phyloP scores from a whole-genome alignment of 2,329 filamentous ascomycete species.

The Aspergillus tubingensis region DNA sequence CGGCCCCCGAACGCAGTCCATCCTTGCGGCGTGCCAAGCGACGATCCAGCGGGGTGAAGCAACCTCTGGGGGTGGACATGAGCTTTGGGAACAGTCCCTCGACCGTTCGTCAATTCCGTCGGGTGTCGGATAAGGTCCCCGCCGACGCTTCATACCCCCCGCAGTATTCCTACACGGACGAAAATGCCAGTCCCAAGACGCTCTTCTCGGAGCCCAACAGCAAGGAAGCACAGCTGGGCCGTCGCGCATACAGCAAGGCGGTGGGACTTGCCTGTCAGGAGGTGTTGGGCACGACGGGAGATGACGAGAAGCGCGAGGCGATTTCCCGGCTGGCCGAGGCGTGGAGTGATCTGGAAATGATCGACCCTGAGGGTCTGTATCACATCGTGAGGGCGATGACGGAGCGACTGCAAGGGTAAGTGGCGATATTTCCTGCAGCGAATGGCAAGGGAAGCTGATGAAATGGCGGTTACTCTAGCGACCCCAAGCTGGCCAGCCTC shows the following conservation, averaged over 20 bases:
- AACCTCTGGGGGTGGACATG: constrained; percentile 83
- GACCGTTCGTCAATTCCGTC: constrained; percentile 86
- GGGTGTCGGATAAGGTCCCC: constrained; percentile 71
- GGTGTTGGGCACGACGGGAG: constrained; percentile 75
- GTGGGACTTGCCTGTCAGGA: constrained; percentile 84
- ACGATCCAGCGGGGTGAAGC: constrained; percentile 59
- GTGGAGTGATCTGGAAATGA: constrained; percentile 77
- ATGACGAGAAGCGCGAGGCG: constrained; percentile 74
- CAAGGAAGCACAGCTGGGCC: constrained; percentile 82
- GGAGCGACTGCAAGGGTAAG: constrained; percentile 62
- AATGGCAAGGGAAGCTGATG: constrained; percentile 14
- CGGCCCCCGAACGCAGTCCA: constrained; percentile 49
- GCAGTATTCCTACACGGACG: constrained; percentile 36
- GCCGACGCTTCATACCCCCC: constrained; percentile 25
- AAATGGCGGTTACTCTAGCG: constrained; percentile 27
- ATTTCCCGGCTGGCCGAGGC: constrained; percentile 82
- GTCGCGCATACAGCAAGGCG: constrained; percentile 76
- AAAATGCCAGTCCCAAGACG: constrained; percentile 43
- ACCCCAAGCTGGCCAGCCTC: constrained; percentile 42
- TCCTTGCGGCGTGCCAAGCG: constrained; percentile 45
- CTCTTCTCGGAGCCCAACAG: constrained; percentile 45
- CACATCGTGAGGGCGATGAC: constrained; percentile 78
- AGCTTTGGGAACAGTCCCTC: constrained; percentile 93
- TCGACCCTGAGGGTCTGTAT: constrained; percentile 88
- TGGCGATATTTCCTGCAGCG: neutral